Base-by-base conservation (phyloP, 306 rosid species). In the Lathyrus oleraceus region DNA sequence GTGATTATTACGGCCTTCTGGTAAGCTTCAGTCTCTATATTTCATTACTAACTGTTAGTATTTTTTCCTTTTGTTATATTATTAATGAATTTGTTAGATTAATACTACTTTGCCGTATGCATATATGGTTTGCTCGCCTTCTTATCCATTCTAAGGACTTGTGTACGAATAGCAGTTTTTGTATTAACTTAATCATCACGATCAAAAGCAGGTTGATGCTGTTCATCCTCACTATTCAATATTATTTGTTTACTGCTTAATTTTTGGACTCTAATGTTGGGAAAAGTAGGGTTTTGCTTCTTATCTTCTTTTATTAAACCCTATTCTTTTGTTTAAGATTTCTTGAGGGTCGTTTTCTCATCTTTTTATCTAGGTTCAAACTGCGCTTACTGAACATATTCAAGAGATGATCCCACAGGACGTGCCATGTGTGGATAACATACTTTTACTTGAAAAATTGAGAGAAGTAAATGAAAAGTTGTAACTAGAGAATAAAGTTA, bases 1-100 rank as follows among this genome's bases (percentile, higher is more conserved):
- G 98, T 84, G 98, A 93, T 72, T 77, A 82, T 60, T 87, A 88
- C 73, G 98, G 98, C 74, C 81, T 93, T 75, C 82, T 93, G 93
- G 98, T 93, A 88, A 85, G 77, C 61, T 78, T 21, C 44, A 17
- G 14, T n/a, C 52, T 74, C 19, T 61, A 49, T 35, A 35, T 7
- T 6, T 35, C 39, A 35, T 35, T 35, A 2, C 16, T 38, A 14
- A 27, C 19, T 44, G 12, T 27, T 49, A 20, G 25, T 25, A 21
- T 52, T 52, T 69, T 11, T 9, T 43, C 10, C 3, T 75, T 35
- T 65, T 57, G 23, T 48, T 16, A 48, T 57, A 9, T 25, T 38
- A 70, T 36, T 10, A 25, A 69, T 38, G 15, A 27, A 47, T 21
- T 20, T 57, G 10, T 74, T 69, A 68, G 65, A 28, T 75, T 40